Percentiles rank a stretch among this genome's conserved stretches.
These are phyloP conservation scores for Ceratobasidium sp. DNA, from an alignment of 1,284 basidiomycete species.

Conservation along the genomic window DNA sequence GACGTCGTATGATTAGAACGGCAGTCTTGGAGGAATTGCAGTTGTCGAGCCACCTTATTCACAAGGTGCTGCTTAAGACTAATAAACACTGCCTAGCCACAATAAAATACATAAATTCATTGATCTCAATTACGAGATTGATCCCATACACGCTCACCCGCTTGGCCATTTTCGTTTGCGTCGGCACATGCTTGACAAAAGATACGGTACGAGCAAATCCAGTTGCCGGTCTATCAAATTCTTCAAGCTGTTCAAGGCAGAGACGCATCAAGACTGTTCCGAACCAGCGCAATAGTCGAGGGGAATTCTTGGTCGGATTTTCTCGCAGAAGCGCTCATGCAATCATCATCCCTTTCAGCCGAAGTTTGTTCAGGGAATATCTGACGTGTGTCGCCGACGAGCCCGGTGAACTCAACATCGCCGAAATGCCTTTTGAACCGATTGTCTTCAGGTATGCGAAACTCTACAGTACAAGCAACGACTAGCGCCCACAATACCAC, in stretches of 20 bases:
- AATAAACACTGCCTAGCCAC: conserved; percentile 89
- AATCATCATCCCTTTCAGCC: conserved; percentile 7
- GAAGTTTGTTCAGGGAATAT: conserved; percentile 1
- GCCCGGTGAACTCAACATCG: not conserved
- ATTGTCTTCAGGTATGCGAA: conserved; percentile 42
- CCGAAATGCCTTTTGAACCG: conserved; percentile 13
- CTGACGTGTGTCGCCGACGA: not conserved
- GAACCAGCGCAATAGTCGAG: conserved; percentile 64
- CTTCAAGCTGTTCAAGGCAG: conserved; percentile 84
- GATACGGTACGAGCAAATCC: conserved; percentile 98
- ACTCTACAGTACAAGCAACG: conserved; percentile 45
- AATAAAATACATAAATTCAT: not conserved
- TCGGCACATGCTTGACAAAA: conserved; percentile 92
- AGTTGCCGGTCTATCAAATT: conserved; percentile 90
- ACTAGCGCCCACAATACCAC: conserved; percentile 42
- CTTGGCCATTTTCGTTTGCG: conserved; percentile 92
- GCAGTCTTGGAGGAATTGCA: conserved; percentile 99
- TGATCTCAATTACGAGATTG: not conserved
- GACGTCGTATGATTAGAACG: conserved; percentile 93
- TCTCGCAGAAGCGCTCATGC: not conserved
- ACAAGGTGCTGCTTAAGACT: conserved; percentile 97
- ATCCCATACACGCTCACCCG: conserved; percentile 72
- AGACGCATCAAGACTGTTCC: conserved; percentile 79
- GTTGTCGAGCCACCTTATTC: conserved; percentile 96
- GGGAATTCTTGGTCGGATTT: not conserved